Percentiles rank a stretch among this genome's conserved stretches.
These are phyloP conservation scores for Skeletonema grethae DNA, from an alignment of 108 stramenopile genomes.

Conservation along the genomic window DNA sequence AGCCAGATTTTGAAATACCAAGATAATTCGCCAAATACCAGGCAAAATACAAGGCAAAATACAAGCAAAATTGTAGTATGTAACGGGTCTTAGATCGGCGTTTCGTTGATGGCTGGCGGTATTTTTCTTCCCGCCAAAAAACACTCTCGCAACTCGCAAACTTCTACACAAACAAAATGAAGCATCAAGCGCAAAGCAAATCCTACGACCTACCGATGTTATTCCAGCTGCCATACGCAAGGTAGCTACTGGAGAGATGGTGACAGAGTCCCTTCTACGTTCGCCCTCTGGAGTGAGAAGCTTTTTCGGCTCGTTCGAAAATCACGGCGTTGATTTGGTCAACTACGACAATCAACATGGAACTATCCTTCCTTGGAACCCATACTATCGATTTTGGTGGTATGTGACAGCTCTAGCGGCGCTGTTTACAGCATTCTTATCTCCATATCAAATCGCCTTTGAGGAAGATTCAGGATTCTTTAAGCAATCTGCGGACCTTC, in stretches of 20 bases:
- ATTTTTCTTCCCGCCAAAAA: too few relatives aligned
- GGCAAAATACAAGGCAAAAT: too few relatives aligned
- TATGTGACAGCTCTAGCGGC: conserved; percentile 47
- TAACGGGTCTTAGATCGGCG: not conserved
- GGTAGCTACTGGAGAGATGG: not conserved
- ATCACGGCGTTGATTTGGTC: not conserved
- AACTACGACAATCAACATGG: not conserved
- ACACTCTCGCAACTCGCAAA: too few relatives aligned
- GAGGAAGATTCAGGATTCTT: conserved; percentile 30
- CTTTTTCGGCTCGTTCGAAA: not conserved
- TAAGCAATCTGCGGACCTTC: conserved; percentile 29
- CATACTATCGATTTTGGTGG: conserved; percentile 58
- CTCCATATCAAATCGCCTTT: conserved; percentile 59
- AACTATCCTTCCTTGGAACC: conserved; percentile 49
- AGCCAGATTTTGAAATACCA: too few relatives aligned
- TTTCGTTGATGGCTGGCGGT: too few relatives aligned
- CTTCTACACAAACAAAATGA: too few relatives aligned
- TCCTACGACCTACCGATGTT: too few relatives aligned
- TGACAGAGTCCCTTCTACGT: not conserved
- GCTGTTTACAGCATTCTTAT: conserved; percentile 54
- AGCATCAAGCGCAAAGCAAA: too few relatives aligned
- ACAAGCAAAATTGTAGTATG: too few relatives aligned
- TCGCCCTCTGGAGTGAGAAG: not conserved
- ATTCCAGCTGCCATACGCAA: too few relatives aligned
- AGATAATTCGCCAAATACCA: too few relatives aligned